Base-by-base conservation (phyloP, 257 asterid genomes). In the Cinchona pubescens region DNA sequence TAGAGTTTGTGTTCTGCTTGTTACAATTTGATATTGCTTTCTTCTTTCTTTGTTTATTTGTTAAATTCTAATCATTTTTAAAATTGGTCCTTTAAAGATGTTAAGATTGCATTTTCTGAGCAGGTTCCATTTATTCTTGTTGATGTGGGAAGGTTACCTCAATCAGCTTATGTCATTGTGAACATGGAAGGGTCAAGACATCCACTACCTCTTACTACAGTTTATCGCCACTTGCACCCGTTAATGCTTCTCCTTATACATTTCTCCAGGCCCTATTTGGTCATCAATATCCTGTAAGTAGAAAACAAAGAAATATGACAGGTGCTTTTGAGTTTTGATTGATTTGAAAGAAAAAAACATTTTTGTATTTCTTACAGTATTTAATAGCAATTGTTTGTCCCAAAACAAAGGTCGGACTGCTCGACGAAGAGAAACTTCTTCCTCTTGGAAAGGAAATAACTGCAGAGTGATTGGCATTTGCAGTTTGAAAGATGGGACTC, bases 51-150 rank as follows among this genome's bases (percentile, higher is more conserved):
- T 37, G 14, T 67, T 19, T 51, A 34, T 30, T 74, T 42, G 0
- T 37, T 25, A 34, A 62, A 61, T 12, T 10, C 4, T 10, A 21
- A 59, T 23, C 11, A 48, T 15, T 42, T 51, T 16, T 40, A 13
- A 51, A 18, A 5, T 72, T 70, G 40, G 48, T 35, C 3, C 73
- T 67, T 71, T n/a, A 23, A 42, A 59, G 10, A 27, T 48, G 37
- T 66, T 58, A 32, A 30, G 30, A 25, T 29, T 56, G 61, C 38
- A 23, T 73, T 64, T 75, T 42, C 55, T 53, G 61, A 23, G 60
- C 89, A 95, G 98, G 99, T 92, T 81, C 98, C 98, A 2, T 95
- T 92, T 83, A 56, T 89, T 81, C 90, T 95, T 77, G 90, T 87
- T 78, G 96, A 90, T 73, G 80, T 76, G 27, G 92, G 87, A 70